Evolutionary conservation across 768 basidiomycete genomes (phyloP).

Genomic region (Hygrocybe punicea): DNA sequence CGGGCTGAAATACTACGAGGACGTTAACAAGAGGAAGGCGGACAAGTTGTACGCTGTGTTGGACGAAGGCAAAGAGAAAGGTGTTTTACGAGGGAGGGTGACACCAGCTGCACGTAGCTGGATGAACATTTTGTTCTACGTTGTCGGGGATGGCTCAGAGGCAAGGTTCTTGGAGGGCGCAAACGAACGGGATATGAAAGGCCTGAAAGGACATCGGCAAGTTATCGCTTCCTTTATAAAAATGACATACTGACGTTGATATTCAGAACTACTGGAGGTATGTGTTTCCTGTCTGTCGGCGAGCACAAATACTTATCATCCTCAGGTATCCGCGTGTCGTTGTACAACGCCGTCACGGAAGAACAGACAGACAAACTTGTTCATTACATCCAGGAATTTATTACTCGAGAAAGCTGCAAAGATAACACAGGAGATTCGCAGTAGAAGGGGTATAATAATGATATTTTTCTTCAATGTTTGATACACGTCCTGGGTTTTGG

Average conservation of each 20-base stretch:
- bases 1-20: slow-evolving; percentile 62
- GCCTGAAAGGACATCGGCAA: slow-evolving; percentile 89
- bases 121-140: slow-evolving; percentile 93
- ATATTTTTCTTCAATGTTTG: not conserved
- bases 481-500: not conserved
- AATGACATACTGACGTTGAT: not conserved
- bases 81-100: slow-evolving; percentile 70
- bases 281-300: not conserved
- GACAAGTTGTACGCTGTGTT: slow-evolving; percentile 72
- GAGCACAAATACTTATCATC: not conserved
- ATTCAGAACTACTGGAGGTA: slow-evolving; percentile 54
- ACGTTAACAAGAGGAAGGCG: slow-evolving; percentile 67
- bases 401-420: slow-evolving; percentile 15
- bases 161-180: slow-evolving; percentile 78
- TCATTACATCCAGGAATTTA: slow-evolving; percentile 57
- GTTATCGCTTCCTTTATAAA: slow-evolving; percentile 28
- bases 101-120: slow-evolving; percentile 75
- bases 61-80: slow-evolving; percentile 64
- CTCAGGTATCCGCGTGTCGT: slow-evolving; percentile 72
- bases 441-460: not conserved
- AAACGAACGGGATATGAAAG: slow-evolving; percentile 73
- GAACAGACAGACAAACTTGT: slow-evolving; percentile 63
- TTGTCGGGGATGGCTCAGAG: slow-evolving; percentile 69
- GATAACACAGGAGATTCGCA: not conserved
- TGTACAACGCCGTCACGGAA: slow-evolving; percentile 87